Conservation (phyloP, 2,329 filamentous ascomycete genomes). For the Metarhizium humberi region DNA sequence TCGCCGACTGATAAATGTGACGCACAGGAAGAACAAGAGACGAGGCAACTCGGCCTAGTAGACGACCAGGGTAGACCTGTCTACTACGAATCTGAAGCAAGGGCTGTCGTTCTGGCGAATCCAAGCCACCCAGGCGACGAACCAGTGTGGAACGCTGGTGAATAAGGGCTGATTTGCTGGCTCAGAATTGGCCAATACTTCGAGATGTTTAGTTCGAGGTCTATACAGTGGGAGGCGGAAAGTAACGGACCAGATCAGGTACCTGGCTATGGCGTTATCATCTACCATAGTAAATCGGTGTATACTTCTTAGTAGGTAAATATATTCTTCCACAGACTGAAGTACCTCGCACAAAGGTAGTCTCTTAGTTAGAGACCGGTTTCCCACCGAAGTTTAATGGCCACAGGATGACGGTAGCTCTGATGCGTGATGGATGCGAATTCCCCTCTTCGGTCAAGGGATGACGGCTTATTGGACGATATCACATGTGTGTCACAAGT, state of each 20-base stretch:
- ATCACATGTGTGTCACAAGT: background rate
- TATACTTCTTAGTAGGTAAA: no score
- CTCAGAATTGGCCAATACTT: background rate
- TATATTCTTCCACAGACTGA: no score
- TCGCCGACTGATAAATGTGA: background rate
- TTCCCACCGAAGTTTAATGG: background rate
- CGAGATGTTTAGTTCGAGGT: background rate
- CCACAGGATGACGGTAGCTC: background rate
- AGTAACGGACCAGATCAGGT: no score
- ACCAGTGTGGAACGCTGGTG: conserved; percentile 1
- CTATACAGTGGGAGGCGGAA: background rate
- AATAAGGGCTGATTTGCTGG: background rate
- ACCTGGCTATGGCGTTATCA: no score
- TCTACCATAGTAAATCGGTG: no score
- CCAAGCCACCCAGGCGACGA: conserved; percentile 2
- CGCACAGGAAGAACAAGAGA: background rate
- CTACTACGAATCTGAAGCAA: background rate
- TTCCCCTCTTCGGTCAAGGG: background rate
- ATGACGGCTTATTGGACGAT: background rate
- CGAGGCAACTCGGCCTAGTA: conserved; percentile 4
- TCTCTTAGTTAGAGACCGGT: no score
- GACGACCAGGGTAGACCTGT: conserved; percentile 6
- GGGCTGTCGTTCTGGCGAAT: conserved; percentile 1
- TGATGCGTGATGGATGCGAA: background rate
- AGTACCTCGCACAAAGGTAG: no score